Conservation (phyloP, 2,329 filamentous ascomycete species). For the Clarireedia paspali region DNA sequence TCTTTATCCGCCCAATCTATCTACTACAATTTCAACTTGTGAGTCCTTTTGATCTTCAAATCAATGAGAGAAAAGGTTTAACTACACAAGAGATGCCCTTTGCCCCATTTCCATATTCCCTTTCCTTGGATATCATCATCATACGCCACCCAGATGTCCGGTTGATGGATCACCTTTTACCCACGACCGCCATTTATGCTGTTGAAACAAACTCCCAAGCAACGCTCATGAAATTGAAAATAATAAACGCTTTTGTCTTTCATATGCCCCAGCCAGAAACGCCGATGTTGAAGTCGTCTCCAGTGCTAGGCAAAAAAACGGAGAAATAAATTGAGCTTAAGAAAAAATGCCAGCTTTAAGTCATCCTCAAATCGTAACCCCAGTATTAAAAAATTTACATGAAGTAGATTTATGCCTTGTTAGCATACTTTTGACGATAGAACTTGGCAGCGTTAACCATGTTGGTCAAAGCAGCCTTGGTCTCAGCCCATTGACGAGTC, state of each 20-base stretch:
- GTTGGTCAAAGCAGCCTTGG: conserved; percentile 91
- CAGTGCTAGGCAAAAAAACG: conserved; percentile 19
- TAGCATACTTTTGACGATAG: conserved; percentile 81
- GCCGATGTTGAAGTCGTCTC: conserved; percentile 44
- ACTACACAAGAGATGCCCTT: conserved; percentile 7
- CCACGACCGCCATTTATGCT: conserved; percentile 22
- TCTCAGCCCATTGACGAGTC: conserved; percentile 98
- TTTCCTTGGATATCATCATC: background rate
- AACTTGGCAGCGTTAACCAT: conserved; percentile 97
- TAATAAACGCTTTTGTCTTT: conserved; percentile 26
- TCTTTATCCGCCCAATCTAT: conserved; percentile 6
- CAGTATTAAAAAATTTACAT: conserved; percentile 11
- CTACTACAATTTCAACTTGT: conserved; percentile 3
- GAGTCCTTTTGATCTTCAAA: conserved; percentile 2
- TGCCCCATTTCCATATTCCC: background rate
- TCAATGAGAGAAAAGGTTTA: conserved; percentile 3
- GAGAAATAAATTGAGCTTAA: conserved; percentile 11
- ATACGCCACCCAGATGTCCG: conserved; percentile 24
- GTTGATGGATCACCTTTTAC: conserved; percentile 31
- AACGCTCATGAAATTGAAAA: conserved; percentile 9
- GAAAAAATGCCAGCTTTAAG: conserved; percentile 5
- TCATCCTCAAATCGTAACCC: conserved; percentile 9
- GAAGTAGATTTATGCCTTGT: conserved; percentile 15
- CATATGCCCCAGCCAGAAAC: conserved; percentile 28
- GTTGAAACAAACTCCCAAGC: conserved; percentile 23